Evolutionary conservation across 2,329 filamentous ascomycete species (phyloP), one percentile per base, ranked within the genome.

Genomic region (Penicillium sp.): DNA sequence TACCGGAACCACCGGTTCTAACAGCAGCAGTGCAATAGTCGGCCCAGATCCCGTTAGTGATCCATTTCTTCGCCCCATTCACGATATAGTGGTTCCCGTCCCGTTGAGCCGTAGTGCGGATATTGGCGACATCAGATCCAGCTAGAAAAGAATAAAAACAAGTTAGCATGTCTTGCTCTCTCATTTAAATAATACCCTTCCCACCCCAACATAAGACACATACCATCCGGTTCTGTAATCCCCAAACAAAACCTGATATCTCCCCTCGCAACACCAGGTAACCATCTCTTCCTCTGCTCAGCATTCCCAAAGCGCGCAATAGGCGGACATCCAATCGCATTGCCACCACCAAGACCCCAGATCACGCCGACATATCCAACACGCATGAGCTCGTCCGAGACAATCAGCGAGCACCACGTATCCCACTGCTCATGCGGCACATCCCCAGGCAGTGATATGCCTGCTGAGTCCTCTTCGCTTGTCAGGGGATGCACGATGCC

Each of bases 51-150:
- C 77, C 81, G 43, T 83, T 84, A 1, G 85, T 87, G 60, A 88
- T 87, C 84, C 84, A 86, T 67, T 86, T 86, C 75, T 88, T 88
- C 47, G 79, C 79, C 0, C 85, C 85, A 53, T 85, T 86, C n/a
- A 88, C 83, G 34, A 86, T 64, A 61, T 86, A 88, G 45, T 74
- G 67, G 32, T 76, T 72, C 0, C 79, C 81, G 35, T 81, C 74
- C 26, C 73, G 74, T 35, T 70, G 66, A 0, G 86, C 86, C 0
- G 81, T 86, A 3, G 85, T 87, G 47, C 77, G 76, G 41, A 89
- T 79, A 58, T 81, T 82, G 0, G 84, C 84, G 3, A 89, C 84
- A 63, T 89, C 86, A 0, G 83, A 86, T 0, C 83, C 82, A 52
- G 81, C 83, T 70, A 62, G 51, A 34, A 47, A 14, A 39, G 43